phyloP scores from a whole-genome alignment of 768 basidiomycete species.

The Russula ochroleuca region DNA sequence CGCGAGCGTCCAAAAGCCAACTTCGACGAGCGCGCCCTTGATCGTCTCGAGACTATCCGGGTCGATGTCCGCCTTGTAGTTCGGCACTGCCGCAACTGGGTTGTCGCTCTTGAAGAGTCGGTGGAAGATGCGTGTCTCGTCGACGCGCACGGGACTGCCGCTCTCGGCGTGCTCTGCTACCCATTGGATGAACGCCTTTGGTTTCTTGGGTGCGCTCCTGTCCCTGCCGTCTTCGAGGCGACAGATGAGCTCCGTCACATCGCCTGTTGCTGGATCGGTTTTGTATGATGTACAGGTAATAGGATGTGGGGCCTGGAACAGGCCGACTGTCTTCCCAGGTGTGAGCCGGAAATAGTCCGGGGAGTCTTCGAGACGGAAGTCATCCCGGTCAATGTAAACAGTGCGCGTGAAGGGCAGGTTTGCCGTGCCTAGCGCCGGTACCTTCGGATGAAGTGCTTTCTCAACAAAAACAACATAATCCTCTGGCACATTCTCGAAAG shows the following conservation, averaged over 20 bases:
- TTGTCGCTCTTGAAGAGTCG: conserved; percentile 93
- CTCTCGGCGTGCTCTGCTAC: conserved; percentile 79
- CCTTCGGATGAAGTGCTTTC: conserved; percentile 92
- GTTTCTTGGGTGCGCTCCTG: conserved; percentile 58
- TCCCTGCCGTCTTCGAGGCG: conserved; percentile 60
- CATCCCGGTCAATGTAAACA: conserved; percentile 88
- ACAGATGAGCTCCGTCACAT: conserved; percentile 76
- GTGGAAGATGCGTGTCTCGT: conserved; percentile 90
- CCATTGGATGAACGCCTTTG: conserved; percentile 96
- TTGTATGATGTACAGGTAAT: conserved; percentile 91
- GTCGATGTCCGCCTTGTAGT: conserved; percentile 81
- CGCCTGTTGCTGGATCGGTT: conserved; percentile 64
- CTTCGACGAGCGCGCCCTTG: conserved; percentile 78
- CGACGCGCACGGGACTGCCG: conserved; percentile 76
- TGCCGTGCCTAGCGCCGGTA: conserved; percentile 78
- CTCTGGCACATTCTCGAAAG: conserved; percentile 84
- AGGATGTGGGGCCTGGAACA: conserved; percentile 89
- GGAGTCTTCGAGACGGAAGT: conserved; percentile 88
- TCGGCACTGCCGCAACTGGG: conserved; percentile 60
- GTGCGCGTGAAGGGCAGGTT: conserved; percentile 81
- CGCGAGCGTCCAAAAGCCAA: conserved; percentile 83
- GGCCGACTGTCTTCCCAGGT: conserved; percentile 94
- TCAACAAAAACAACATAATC: conserved; percentile 80
- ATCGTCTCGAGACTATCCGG: conserved; percentile 76
- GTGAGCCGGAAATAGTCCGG: conserved; percentile 97